These are phyloP conservation scores for Colletotrichum sp. DNA, from an alignment of 2,329 filamentous ascomycete species.

Conservation along the genomic window DNA sequence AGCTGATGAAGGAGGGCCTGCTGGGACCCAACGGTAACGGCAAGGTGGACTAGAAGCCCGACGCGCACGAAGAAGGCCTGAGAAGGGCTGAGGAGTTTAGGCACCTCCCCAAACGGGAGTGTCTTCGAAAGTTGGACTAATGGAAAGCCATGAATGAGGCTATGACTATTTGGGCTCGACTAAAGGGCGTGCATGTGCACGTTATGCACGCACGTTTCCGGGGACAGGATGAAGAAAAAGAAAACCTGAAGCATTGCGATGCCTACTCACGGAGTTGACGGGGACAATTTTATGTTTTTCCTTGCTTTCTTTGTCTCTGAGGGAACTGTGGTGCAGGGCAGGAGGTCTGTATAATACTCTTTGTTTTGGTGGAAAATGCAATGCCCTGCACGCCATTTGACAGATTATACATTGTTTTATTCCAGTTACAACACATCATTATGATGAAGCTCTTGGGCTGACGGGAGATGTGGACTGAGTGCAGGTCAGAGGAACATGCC, in stretches of 20 bases:
- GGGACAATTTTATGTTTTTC: slow-evolving; percentile 13
- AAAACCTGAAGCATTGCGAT: slow-evolving; percentile 14
- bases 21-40: slow-evolving; percentile 51
- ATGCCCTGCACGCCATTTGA: not conserved
- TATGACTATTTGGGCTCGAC: slow-evolving; percentile 10
- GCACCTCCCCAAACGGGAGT: not conserved
- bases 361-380: not conserved
- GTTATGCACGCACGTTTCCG: not conserved
- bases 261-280: slow-evolving; percentile 19
- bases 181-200: not conserved
- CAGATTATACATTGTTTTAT: slow-evolving; percentile 15
- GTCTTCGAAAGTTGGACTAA: slow-evolving; percentile 20
- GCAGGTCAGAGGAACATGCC: not conserved
- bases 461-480: not conserved
- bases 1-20: slow-evolving; percentile 70
- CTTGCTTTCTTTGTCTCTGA: not conserved
- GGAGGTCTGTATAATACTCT: slow-evolving; percentile 21
- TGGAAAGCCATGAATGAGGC: slow-evolving; percentile 19
- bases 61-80: not conserved
- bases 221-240: not conserved
- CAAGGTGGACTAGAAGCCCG: slow-evolving; percentile 51
- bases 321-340: not conserved
- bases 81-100: slow-evolving; percentile 4
- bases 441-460: not conserved
- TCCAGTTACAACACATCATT: not conserved